phyloP scores from a whole-genome alignment of 2,329 filamentous ascomycete genomes.

The Ophiostoma novo-ulmi region DNA sequence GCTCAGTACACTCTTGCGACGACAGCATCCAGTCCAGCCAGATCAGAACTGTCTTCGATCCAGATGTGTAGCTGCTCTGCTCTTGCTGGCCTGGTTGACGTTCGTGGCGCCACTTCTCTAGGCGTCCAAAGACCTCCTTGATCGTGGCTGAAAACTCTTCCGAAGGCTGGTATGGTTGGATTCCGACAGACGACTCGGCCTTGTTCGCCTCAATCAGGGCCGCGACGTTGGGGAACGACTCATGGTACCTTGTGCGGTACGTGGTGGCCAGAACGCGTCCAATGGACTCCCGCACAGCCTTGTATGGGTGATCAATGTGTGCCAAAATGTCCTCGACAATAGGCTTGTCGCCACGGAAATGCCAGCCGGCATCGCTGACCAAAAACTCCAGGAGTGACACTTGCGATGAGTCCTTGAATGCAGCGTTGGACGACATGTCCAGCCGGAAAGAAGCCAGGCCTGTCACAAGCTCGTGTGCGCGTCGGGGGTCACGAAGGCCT shows the following conservation, averaged over 20 bases:
- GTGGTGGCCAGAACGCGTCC: constrained; percentile 83
- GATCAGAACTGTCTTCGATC: constrained; percentile 88
- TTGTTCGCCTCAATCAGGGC: constrained; percentile 75
- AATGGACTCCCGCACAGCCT: constrained; percentile 92
- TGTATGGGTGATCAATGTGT: constrained; percentile 96
- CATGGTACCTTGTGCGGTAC: constrained; percentile 86
- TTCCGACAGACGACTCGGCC: constrained; percentile 72
- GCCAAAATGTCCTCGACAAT: constrained; percentile 83
- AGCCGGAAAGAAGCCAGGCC: constrained; percentile 78
- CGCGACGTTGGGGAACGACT: constrained; percentile 78
- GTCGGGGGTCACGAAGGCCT: constrained; percentile 82
- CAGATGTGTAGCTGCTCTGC: constrained; percentile 88
- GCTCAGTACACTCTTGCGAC: constrained; percentile 85
- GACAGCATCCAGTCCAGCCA: constrained; percentile 92
- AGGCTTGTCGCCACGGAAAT: constrained; percentile 84
- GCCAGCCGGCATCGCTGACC: constrained; percentile 87
- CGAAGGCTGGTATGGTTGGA: constrained; percentile 73
- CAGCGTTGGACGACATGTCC: constrained; percentile 91
- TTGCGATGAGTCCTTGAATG: constrained; percentile 98
- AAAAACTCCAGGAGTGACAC: constrained; percentile 85
- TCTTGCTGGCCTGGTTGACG: constrained; percentile 84
- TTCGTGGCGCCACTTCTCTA: constrained; percentile 84
- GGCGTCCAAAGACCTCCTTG: constrained; percentile 65
- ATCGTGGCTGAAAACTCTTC: constrained; percentile 70
- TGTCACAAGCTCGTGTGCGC: constrained; percentile 79